Percentiles rank a stretch among this genome's conserved stretches.
Evolutionary conservation across 352 stramenopile species (phyloP).

Genomic region (Phytophthora aleatoria): DNA sequence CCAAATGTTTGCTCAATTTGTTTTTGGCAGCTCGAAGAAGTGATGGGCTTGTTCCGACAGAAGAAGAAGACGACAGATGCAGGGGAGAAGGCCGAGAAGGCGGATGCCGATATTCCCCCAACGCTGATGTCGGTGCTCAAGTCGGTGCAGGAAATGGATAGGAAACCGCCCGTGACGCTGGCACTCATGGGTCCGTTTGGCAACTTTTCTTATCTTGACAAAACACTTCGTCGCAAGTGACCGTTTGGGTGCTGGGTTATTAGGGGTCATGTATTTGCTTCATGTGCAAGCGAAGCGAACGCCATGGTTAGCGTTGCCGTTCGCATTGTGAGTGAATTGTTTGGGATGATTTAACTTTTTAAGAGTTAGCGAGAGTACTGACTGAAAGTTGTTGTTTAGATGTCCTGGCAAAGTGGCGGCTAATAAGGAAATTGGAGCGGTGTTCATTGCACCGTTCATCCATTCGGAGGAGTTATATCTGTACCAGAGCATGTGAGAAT

Average conservation of each 20-base stretch:
- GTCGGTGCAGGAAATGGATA: slow-evolving; percentile 58
- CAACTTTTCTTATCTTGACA: not conserved
- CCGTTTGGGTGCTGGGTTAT: slow-evolving; percentile 15
- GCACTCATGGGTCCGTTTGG: slow-evolving; percentile 42
- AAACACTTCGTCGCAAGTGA: slow-evolving; percentile 2
- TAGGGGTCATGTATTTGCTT: slow-evolving; percentile 59
- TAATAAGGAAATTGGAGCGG: slow-evolving; percentile 39
- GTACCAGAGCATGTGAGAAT: slow-evolving; percentile 89
- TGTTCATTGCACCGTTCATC: slow-evolving; percentile 79
- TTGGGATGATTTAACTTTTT: not conserved
- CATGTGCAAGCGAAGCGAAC: slow-evolving; percentile 57
- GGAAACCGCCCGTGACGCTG: slow-evolving; percentile 65
- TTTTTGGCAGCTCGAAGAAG: not conserved
- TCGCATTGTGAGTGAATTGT: slow-evolving; percentile 45
- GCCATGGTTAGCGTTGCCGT: slow-evolving; percentile 40
- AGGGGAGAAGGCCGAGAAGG: slow-evolving; percentile 4
- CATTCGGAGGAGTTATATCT: slow-evolving; percentile 87
- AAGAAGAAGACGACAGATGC: slow-evolving; percentile 24
- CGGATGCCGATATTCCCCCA: slow-evolving; percentile 29
- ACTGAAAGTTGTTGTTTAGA: slow-evolving; percentile 38
- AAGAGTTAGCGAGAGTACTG: not conserved
- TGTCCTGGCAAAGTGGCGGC: slow-evolving; percentile 67
- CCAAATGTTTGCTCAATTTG: no score
- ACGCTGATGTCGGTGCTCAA: slow-evolving; percentile 43
- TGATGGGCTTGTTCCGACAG: slow-evolving; percentile 27